Base-by-base conservation (phyloP, 2,329 filamentous ascomycete genomes). In the Balansia obtecta region DNA sequence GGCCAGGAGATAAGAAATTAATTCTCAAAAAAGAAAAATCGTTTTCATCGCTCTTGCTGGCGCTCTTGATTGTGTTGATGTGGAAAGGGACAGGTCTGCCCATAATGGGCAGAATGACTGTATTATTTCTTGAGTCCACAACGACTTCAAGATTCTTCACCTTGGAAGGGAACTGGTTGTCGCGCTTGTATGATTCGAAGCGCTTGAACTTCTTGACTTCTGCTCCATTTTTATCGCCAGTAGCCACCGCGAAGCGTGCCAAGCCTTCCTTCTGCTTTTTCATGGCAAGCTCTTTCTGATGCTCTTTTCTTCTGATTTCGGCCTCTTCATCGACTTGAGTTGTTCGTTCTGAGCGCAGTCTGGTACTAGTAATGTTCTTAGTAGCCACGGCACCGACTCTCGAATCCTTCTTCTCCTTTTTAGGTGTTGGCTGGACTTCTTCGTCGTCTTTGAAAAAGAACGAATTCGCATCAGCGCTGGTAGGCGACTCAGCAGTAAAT, bases 371-470 rank as follows among this genome's bases (percentile, higher is more conserved):
- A 61, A 97, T 95, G 65, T 97, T 98, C 62, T 91, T 94, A 49
- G 88, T 86, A 22, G 90, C 89, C 52, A 96, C 86, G 30, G 90
- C 89, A 51, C 88, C 89, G 9, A 93, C 85, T 42, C 85, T 81
- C 0, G 82, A 75, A 59, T 93, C 85, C 67, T 84, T 88, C 76
- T 93, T 94, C 59, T 90, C 83, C 68, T 94, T 94, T 58, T 93
- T 94, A n/a, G 88, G 86, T 10, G 86, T 79, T 33, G 87, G 86
- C 65, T 88, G 83, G 55, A 88, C 81, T 57, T 94, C 87, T 63
- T 95, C 88, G 54, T 95, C 89, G 58, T 97, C 91, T 63, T 95
- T 95, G 74, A 98, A 98, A 71, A 96, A 97, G 74, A 98, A 98
- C 0, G 91, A 95, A 39, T 91, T 91, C 4, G 89, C 89, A 61